Base-by-base conservation (phyloP, 352 stramenopile genomes). In the Thraustochytrium striatum region DNA sequence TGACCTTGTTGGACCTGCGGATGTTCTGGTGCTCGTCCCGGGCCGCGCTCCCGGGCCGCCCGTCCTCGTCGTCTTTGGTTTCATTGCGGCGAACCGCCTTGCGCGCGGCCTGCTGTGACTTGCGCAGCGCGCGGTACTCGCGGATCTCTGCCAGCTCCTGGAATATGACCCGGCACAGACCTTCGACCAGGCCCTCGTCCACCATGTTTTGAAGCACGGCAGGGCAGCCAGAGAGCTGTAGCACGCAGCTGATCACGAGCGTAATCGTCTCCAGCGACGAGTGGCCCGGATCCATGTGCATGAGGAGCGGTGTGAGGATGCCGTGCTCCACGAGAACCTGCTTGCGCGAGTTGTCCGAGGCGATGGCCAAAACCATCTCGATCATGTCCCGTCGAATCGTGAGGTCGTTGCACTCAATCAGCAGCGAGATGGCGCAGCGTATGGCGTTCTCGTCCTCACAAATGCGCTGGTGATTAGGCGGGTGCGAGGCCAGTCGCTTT, bases 401-500 rank as follows among this genome's bases (percentile, higher is more conserved):
- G 0, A 58, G 57, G 32, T 79, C 50, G 9, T 36, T 16, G 61
- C 38, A 9, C 25, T 44, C 61, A 0, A 72, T 9, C 2, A 82
- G 52, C 41, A 79, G 33, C 0, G 16, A 3, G 16, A 82, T 44
- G 21, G 25, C 33, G n/a, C 33, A 25, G 1, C 28, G 25, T 0
- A 82, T n/a, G 21, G 35, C 21, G 5, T 21, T 9, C 19, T n/a
- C 50, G 33, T 79, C 61, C 5, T 33, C 9, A 38, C 32, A 30
- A 13, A 91, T 81, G 21, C 85, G 86, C 35, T 90, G 84, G 57
- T 87, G 85, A 55, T 91, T 91, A 30, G 73, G 61, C 9, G 70
- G 65, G 53, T 89, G 89, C 36, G 79, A 85, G 5, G 86, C 88
- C 9, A 92, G 83, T 25, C 87, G 84, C 57, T 90, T 83, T 35